Evolutionary conservation across 1,284 basidiomycete genomes (phyloP), one percentile per base, ranked within the genome.

Genomic region (Retiboletus fuscus): DNA sequence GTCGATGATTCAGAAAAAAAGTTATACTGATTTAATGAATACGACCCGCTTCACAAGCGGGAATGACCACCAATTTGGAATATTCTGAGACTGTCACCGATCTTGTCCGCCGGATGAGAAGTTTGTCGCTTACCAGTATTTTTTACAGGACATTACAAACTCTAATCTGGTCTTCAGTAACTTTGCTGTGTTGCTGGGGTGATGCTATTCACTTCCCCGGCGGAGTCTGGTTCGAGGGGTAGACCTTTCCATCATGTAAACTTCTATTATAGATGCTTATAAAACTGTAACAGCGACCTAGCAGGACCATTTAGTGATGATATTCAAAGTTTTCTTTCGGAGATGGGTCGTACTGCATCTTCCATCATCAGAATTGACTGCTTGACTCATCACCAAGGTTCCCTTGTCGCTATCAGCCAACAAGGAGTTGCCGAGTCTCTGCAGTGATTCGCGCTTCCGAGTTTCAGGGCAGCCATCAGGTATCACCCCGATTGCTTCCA

Each of bases 11-110:
- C 4, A 18, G 13, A 66, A 61, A n/a, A n/a, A n/a, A 46, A 67
- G 61, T 20, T 47, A 72, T 30, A 68, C 72, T 73, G 72, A 74
- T 73, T 73, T 74, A 74, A 72, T 73, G 72, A 73, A 73, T 73
- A 74, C 30, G 73, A 73, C 73, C 62, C 15, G 46, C 53, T 57
- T 57, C 24, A 64, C 61, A 30, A 57, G 73, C 20, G 72, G 72
- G 69, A 64, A 72, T 68, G 72, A 74, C 57, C 46, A 3, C 58
- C n/a, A 26, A 49, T n/a, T 57, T 18, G 57, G 3, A n/a, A 55
- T 15, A 3, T 4, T 73, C 68, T 72, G 71, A 72, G 72, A 71
- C 72, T 2, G 5, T 61, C 60, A 24, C 39, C 7, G 6, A 61
- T 22, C 18, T 64, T 4, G 30, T 44, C 26, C 18, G 6, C 15